phyloP scores from a whole-genome alignment of 495 filamentous ascomycete species.

The Neurospora sp. region DNA sequence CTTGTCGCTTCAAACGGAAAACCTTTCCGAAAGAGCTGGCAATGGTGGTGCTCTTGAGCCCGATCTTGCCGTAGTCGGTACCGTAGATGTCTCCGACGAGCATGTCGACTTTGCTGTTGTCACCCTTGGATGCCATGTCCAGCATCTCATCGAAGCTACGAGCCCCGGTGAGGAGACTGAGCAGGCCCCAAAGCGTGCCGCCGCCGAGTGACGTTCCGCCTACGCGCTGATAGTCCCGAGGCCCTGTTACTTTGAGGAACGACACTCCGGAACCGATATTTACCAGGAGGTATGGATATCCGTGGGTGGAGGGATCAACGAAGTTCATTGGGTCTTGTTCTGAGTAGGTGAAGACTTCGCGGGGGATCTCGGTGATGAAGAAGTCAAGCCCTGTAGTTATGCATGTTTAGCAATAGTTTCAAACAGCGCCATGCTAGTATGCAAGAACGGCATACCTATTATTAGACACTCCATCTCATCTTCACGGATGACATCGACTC shows the following conservation, averaged over 20 bases:
- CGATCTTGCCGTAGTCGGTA: constrained; percentile 89
- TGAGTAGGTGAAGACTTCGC: constrained; percentile 92
- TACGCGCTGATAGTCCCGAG: constrained; percentile 73
- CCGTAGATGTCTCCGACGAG: constrained; percentile 97
- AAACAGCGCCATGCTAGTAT: not conserved
- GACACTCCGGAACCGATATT: constrained; percentile 98
- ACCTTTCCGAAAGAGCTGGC: constrained; percentile 96
- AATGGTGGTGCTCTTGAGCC: constrained; percentile 85
- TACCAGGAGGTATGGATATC: constrained; percentile 94
- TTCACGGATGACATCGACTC: constrained; percentile 79
- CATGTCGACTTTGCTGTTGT: constrained; percentile 92
- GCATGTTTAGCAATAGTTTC: not conserved
- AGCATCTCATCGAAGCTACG: constrained; percentile 93
- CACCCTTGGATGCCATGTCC: constrained; percentile 82
- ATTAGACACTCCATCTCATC: constrained; percentile 99
- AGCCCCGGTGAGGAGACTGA: constrained; percentile 82
- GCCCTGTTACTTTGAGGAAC: constrained; percentile 96
- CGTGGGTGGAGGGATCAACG: constrained; percentile 54
- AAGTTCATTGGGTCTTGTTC: constrained; percentile 83
- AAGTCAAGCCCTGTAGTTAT: constrained; percentile 61
- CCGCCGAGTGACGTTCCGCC: constrained; percentile 92
- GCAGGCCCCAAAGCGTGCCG: constrained; percentile 90
- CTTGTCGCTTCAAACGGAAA: constrained; percentile 68
- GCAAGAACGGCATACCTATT: constrained; percentile 49
- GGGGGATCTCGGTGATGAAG: constrained; percentile 94